Evolutionary conservation across 2,329 filamentous ascomycete species (phyloP), one percentile per base, ranked within the genome.

Genomic region (Aspergillus pseudoviridinutans): DNA sequence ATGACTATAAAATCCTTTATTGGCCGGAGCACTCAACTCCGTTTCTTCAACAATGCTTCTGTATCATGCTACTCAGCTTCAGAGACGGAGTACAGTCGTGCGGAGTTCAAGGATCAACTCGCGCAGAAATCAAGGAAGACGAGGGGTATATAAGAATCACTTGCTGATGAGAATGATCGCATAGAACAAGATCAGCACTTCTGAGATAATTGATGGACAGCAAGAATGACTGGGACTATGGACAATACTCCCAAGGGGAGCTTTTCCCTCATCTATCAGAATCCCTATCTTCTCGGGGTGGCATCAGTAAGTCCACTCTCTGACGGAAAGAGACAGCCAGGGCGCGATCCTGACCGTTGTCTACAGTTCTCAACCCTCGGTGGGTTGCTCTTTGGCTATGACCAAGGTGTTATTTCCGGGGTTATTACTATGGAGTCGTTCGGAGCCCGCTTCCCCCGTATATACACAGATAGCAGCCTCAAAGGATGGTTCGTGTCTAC

Each of bases 401-500:
- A 82, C 54, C 79, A 82, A 52, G 79, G 79, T 3, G 79, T 81
- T 17, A 71, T 81, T 7, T 79, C 76, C 1, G 77, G 76, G n/a
- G 74, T 80, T 1, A 64, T 80, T 29, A 74, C 71, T 0, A 81
- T 81, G 78, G 71, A 79, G 58, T 75, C 71, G 3, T 80, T 81
- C 57, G 74, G 66, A 3, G 72, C 72, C 29, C 61, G 66, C 14
- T 72, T 75, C 46, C 78, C 77, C 14, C 66, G 70, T 7, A 71
- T 80, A 17, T 78, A 74, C 51, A 56, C 71, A 0, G 78, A 82
- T 57, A 77, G 73, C 57, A 65, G 74, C 10, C 80, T 80, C 68
- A 80, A 82, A 58, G 80, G 80, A 32, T 82, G 80, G 80, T 81
- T 82, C 53, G 79, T 82, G 1, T 81, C 81, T 5, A 79, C 76